These are phyloP conservation scores for Aspergillus ustus DNA, from an alignment of 2,329 filamentous ascomycete species.

Conservation along the genomic window DNA sequence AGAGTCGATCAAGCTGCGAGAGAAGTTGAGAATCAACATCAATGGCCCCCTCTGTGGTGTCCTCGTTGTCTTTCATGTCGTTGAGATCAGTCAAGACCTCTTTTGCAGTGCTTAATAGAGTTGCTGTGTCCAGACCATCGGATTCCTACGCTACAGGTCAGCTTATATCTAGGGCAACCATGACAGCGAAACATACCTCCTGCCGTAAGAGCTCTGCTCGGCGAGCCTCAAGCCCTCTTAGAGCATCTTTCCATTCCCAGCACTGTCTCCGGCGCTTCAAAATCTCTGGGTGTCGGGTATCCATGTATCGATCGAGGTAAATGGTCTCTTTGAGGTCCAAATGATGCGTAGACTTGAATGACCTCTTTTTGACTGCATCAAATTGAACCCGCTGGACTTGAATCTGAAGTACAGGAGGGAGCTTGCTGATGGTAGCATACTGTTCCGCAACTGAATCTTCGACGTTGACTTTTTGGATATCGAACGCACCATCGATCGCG, in stretches of 20 bases:
- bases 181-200: constrained; percentile 28
- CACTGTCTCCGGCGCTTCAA: constrained; percentile 68
- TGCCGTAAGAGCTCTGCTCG: constrained; percentile 48
- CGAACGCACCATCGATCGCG: constrained; percentile 83
- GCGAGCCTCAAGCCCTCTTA: constrained; percentile 60
- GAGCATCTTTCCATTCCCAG: constrained; percentile 73
- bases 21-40: constrained; percentile 49
- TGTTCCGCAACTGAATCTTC: constrained; percentile 63
- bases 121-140: constrained; percentile 35
- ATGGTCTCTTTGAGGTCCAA: constrained; percentile 80
- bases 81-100: constrained; percentile 51
- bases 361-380: constrained; percentile 62
- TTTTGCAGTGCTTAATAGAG: constrained; percentile 40
- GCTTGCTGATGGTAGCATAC: constrained; percentile 73
- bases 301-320: constrained; percentile 87
- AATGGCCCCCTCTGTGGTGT: constrained; percentile 44
- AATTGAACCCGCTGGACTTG: constrained; percentile 83
- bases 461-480: constrained; percentile 73
- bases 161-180: neutral
- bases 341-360: constrained; percentile 75
- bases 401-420: constrained; percentile 86
- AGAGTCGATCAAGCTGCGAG: constrained; percentile 50
- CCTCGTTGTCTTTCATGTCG: constrained; percentile 38
- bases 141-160: constrained; percentile 22
- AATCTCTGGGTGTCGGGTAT: constrained; percentile 62